A percentile compares a stretch with the other conserved stretches of the same genome.
Conservation (phyloP, 305 asterid genomes). For the Fraxinus albicans region DNA sequence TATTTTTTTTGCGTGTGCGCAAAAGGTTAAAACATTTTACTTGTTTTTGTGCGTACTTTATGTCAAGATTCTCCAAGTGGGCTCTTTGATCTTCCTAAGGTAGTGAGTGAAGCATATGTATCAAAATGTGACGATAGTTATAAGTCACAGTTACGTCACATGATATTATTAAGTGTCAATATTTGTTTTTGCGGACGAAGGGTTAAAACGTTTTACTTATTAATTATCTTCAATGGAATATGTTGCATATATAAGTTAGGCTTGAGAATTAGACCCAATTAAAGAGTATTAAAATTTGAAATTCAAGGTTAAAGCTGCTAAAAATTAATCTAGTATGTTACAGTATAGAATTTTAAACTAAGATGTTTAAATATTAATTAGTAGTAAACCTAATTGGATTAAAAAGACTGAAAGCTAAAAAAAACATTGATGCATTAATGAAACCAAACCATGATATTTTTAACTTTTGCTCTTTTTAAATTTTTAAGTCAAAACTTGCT, state of each 20-base stretch:
- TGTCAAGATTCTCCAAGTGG: slow-evolving; percentile 18
- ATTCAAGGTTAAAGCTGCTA: neutral
- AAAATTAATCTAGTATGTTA: neutral
- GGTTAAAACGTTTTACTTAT: neutral
- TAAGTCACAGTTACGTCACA: neutral
- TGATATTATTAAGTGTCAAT: too few species aligned
- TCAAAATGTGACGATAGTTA: neutral
- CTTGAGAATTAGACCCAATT: neutral
- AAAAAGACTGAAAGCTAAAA: neutral
- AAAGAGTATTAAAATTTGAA: neutral
- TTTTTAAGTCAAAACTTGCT: neutral
- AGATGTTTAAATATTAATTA: neutral
- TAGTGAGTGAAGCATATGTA: neutral
- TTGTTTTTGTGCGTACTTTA: neutral
- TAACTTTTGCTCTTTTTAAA: neutral
- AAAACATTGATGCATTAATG: neutral
- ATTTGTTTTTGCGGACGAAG: neutral
- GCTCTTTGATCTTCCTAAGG: neutral
- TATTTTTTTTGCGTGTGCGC: too few species aligned
- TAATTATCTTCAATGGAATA: neutral
- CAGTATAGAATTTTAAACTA: neutral
- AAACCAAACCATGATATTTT: neutral
- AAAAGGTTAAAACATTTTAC: neutral
- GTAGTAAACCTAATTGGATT: neutral
- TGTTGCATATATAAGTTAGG: neutral